Base-by-base conservation (phyloP, 2,329 filamentous ascomycete genomes). In the Curvularia sp. region DNA sequence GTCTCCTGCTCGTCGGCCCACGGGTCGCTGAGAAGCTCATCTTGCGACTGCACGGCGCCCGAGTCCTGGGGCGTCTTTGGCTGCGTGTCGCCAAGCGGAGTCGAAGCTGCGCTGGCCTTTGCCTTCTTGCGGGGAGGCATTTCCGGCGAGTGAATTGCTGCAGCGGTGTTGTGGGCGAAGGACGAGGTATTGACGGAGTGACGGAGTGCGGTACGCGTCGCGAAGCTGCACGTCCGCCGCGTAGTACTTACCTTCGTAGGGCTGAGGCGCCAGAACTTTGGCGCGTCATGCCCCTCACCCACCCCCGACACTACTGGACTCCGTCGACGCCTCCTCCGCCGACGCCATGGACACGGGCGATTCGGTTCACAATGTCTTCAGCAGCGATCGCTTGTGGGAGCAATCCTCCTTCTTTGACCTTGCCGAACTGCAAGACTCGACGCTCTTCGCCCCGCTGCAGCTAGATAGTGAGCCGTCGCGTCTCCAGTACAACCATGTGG, bases 1-100 rank as follows among this genome's bases (percentile, higher is more conserved):
- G 92, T 93, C 66, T 96, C 90, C 77, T 99, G 95, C 72, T 97
- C 94, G 71, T 97, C 93, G 3, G 93, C 97, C 95, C 95, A 99
- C 25, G 89, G 86, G 64, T 94, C 91, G 55, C 87, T 85, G 48
- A 86, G 77, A 3, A 82, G 72, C 60, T 87, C 70, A 49, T 89
- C 86, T 56, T 87, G 85, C 68, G 87, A 83, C 65, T 76, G 72
- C 2, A 76, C 70, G 28, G 77, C 23, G 10, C 70, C 70, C 3
- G 75, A 66, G 25, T 77, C 75, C 45, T 74, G 69, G 32, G 78
- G 75, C 15, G 79, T 78, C 59, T 77, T 78, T 48, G 78, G 72
- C 63, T 78, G 76, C 19, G 75, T 71, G 42, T 78, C 73, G 42
- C 69, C 60, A 41, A 76, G 76, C 3, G 82, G 84, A n/a, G 86